A percentile compares a stretch with the other conserved stretches of the same genome.
These are phyloP conservation scores for Aspergillus clavatus DNA, from an alignment of 2,329 filamentous ascomycete species.

Conservation along the genomic window DNA sequence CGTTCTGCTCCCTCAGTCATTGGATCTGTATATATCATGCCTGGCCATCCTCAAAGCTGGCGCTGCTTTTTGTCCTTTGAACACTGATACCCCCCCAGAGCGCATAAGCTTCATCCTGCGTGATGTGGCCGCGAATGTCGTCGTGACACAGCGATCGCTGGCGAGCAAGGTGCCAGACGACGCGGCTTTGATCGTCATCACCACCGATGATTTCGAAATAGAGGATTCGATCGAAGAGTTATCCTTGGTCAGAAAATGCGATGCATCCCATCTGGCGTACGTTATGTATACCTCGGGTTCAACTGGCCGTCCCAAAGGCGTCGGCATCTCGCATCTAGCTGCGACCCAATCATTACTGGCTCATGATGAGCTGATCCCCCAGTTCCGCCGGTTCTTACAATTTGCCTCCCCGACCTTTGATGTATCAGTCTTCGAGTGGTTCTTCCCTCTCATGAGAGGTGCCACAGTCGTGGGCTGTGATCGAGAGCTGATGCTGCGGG, in stretches of 20 bases:
- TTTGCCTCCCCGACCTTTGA: conserved; percentile 92
- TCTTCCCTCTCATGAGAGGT: conserved; percentile 75
- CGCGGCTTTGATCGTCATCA: conserved; percentile 18
- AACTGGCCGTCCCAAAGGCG: conserved; percentile 84
- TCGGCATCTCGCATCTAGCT: conserved; percentile 72
- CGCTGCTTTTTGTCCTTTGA: conserved; percentile 79
- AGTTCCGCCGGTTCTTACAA: conserved; percentile 76
- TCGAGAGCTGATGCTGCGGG: conserved; percentile 42
- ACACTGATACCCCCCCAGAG: conserved; percentile 70
- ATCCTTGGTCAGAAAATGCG: conserved; percentile 17
- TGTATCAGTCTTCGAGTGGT: conserved; percentile 91
- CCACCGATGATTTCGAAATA: conserved; percentile 18
- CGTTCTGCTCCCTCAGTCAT: conserved; percentile 70
- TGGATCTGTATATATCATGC: conserved; percentile 70
- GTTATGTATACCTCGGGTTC: conserved; percentile 93
- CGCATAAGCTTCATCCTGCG: conserved; percentile 72
- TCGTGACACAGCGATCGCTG: conserved; percentile 55
- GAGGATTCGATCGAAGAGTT: conserved; percentile 2
- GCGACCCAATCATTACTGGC: conserved; percentile 77
- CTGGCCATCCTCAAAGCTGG: conserved; percentile 76
- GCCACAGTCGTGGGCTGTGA: conserved; percentile 68
- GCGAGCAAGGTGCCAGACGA: conserved; percentile 17
- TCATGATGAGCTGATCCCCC: conserved; percentile 71
- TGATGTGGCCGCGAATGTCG: conserved; percentile 66
- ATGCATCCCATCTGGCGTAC: conserved; percentile 59